Evolutionary conservation across 164 flowering plant species (phyloP).

Genomic region (Liriodendron chinense): DNA sequence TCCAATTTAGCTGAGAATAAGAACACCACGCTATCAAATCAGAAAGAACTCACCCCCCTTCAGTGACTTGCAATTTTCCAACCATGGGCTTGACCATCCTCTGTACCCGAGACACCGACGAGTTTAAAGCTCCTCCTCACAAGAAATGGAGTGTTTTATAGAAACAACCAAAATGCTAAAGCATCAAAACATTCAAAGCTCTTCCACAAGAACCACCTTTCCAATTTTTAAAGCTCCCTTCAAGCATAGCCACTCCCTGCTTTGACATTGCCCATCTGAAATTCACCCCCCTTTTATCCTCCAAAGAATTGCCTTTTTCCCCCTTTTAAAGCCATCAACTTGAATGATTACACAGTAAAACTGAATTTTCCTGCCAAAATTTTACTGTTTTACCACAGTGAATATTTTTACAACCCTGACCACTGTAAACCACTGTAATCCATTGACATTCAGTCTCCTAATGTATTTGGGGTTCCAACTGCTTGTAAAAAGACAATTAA

Average conservation of each 20-base stretch:
- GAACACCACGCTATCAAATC: not conserved
- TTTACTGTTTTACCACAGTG: not conserved
- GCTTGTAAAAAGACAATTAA: not conserved
- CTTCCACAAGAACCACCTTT: not conserved
- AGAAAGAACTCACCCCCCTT: conserved; percentile 1
- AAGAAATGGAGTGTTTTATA: not conserved
- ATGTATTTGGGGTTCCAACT: not conserved
- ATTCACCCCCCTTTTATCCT: not conserved
- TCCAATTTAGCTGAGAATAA: conserved; percentile 3
- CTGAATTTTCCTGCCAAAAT: not conserved
- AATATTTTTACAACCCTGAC: too few relatives aligned
- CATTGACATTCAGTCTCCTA: not conserved
- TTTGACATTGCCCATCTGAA: not conserved
- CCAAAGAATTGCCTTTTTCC: not conserved
- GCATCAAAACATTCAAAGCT: not conserved
- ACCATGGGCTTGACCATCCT: too few relatives aligned
- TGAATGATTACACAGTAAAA: not conserved
- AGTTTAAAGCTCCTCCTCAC: not conserved
- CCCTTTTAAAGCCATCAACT: not conserved
- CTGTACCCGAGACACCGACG: not conserved
- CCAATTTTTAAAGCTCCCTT: not conserved
- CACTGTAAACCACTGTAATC: not conserved
- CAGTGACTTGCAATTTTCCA: not conserved
- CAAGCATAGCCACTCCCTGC: not conserved
- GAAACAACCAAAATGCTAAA: not conserved